These are phyloP conservation scores for Capsicum chinense DNA, from an alignment of 257 asterid genomes.

Conservation along the genomic window DNA sequence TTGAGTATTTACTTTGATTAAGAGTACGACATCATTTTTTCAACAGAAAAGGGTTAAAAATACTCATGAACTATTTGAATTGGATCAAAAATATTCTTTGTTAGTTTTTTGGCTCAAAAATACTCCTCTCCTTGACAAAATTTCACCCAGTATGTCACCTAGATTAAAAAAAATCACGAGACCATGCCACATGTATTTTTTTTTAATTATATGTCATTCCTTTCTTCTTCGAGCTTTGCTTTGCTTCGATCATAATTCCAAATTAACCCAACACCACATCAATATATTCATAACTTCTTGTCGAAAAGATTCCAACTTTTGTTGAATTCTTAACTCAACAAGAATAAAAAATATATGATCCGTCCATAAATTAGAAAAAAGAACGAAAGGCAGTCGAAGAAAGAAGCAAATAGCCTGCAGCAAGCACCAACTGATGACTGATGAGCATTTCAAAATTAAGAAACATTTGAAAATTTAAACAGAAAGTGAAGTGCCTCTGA, in stretches of 20 bases:
- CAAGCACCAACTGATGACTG: neutral
- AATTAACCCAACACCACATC: slow-evolving; percentile 46
- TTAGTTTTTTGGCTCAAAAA: too few relatives aligned
- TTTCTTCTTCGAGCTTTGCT: slow-evolving; percentile 76
- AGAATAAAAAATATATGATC: too few relatives aligned
- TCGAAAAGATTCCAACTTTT: neutral
- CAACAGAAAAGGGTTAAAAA: too few relatives aligned
- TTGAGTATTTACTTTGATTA: too few relatives aligned
- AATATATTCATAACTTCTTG: slow-evolving; percentile 81
- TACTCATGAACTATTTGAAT: too few relatives aligned
- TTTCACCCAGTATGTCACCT: too few relatives aligned
- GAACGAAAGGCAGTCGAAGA: neutral
- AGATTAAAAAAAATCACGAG: too few relatives aligned
- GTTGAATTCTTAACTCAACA: neutral
- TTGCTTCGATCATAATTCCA: slow-evolving; percentile 43
- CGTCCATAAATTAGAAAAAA: neutral
- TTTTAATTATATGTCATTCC: slow-evolving; percentile 60
- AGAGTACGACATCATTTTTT: too few relatives aligned
- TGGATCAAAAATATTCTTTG: too few relatives aligned
- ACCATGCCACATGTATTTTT: too few relatives aligned
- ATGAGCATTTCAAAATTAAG: neutral
- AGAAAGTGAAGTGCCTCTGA: neutral
- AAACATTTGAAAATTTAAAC: neutral
- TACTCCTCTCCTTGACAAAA: too few relatives aligned
- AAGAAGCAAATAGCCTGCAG: neutral